Evolutionary conservation across 495 filamentous ascomycete species (phyloP).

Genomic region (Arthonia radiata): DNA sequence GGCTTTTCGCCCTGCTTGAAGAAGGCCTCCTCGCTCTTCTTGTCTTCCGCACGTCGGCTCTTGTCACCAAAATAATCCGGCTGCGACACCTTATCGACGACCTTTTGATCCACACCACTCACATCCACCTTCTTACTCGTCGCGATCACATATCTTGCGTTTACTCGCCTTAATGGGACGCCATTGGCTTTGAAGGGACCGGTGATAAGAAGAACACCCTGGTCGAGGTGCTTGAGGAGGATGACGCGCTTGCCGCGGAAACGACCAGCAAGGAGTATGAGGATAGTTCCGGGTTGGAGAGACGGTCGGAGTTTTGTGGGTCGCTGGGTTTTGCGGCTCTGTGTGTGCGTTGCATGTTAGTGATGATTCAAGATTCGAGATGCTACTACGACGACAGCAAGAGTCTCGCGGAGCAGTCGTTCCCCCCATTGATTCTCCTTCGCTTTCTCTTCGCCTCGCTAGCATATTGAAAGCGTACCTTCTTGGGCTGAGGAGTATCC

Average conservation of each 20-base stretch:
- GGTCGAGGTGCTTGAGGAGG: slow-evolving; percentile 84
- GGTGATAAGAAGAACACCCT: slow-evolving; percentile 95
- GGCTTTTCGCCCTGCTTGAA: slow-evolving; percentile 95
- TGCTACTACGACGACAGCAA: not conserved
- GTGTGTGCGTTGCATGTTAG: slow-evolving; percentile 2
- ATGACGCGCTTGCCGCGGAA: slow-evolving; percentile 99
- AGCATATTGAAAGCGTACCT: slow-evolving; percentile 33
- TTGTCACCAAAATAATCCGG: slow-evolving; percentile 94
- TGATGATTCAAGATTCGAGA: slow-evolving; percentile 8
- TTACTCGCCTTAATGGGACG: slow-evolving; percentile 92
- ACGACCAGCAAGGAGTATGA: slow-evolving; percentile 96
- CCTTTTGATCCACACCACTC: slow-evolving; percentile 51
- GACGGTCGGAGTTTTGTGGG: slow-evolving; percentile 60
- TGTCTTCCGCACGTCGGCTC: slow-evolving; percentile 69
- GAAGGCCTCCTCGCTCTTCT: slow-evolving; percentile 78
- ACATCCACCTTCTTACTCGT: slow-evolving; percentile 80
- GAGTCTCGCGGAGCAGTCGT: not conserved
- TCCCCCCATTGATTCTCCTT: slow-evolving; percentile 4
- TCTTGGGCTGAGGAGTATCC: slow-evolving; percentile 72
- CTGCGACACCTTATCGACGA: slow-evolving; percentile 59
- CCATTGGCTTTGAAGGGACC: slow-evolving; percentile 99
- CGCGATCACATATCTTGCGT: slow-evolving; percentile 95
- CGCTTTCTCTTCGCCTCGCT: not conserved
- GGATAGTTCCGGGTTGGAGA: slow-evolving; percentile 76
- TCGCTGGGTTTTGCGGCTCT: slow-evolving; percentile 90